Conservation (phyloP, 768 basidiomycete genomes). For the Mycena floridula region DNA sequence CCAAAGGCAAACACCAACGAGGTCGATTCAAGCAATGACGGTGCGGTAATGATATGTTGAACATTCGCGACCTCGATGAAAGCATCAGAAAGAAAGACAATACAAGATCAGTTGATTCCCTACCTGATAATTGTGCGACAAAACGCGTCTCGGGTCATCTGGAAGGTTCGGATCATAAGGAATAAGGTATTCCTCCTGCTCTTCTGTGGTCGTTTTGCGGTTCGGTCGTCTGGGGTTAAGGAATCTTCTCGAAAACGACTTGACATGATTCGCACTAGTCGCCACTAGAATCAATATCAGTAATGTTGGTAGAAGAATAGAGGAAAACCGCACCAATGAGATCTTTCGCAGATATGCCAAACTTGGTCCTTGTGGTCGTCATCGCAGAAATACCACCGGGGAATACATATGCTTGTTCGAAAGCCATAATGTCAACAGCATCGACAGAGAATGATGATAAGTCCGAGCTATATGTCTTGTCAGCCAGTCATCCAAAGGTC, state of each 20-base stretch:
- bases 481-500: not conserved
- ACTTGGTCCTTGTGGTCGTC: conserved; percentile 75
- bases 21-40: conserved; percentile 87
- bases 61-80: conserved; percentile 58
- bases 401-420: conserved; percentile 67
- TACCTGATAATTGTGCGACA: conserved; percentile 47
- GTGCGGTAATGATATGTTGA: conserved; percentile 67
- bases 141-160: conserved; percentile 53
- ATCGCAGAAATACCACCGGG: conserved; percentile 66
- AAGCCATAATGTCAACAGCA: conserved; percentile 44
- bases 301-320: not conserved
- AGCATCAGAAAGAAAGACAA: not conserved
- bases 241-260: conserved; percentile 63
- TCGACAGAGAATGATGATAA: conserved; percentile 49
- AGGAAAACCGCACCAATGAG: conserved; percentile 60
- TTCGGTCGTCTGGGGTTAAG: conserved; percentile 81
- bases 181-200: conserved; percentile 80
- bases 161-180: conserved; percentile 79
- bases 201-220: conserved; percentile 67
- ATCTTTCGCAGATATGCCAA: conserved; percentile 83
- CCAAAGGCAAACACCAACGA: conserved; percentile 84
- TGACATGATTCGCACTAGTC: conserved; percentile 65
- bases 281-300: conserved; percentile 48
- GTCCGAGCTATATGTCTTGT: conserved; percentile 36
- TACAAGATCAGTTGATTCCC: not conserved